A percentile compares a stretch with the other conserved stretches of the same genome.
phyloP scores from a whole-genome alignment of 805 yeast species.

The Monosporozyma aerobia region DNA sequence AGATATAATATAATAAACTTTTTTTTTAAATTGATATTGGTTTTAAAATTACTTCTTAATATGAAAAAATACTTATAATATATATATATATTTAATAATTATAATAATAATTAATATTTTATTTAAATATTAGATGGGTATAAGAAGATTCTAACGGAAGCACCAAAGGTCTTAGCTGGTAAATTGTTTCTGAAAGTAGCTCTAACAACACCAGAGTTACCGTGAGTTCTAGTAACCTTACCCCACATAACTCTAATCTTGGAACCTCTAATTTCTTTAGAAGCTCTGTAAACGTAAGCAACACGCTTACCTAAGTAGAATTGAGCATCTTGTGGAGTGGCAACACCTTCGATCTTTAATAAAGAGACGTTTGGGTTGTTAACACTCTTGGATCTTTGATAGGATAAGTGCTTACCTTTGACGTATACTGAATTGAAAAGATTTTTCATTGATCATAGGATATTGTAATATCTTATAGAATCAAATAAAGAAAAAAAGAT shows the following conservation, averaged over 20 bases:
- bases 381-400: constrained; percentile 98
- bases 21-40: constrained; percentile 1
- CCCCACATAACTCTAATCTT: constrained; percentile 99
- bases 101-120: constrained; percentile 1
- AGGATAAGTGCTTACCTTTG: constrained; percentile 99
- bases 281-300: constrained; percentile 98
- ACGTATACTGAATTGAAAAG: constrained; percentile 74
- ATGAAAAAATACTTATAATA: neutral
- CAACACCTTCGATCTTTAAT: constrained; percentile 95
- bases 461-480: neutral
- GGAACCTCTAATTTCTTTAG: constrained; percentile 96
- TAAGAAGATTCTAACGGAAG: constrained; percentile 98
- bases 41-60: neutral
- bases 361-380: constrained; percentile 97
- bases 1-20: constrained; percentile 2
- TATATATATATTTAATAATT: neutral
- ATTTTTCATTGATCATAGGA: too few relatives aligned
- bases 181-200: constrained; percentile 98
- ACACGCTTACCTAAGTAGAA: constrained; percentile 99
- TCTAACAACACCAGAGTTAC: constrained; percentile 96
- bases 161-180: constrained; percentile 99
- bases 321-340: constrained; percentile 86
- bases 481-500: neutral
- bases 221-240: constrained; percentile 97
- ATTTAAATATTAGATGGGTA: constrained; percentile 98